Conservation (phyloP, 2,329 filamentous ascomycete species). For the Pleurostoma richardsiae region DNA sequence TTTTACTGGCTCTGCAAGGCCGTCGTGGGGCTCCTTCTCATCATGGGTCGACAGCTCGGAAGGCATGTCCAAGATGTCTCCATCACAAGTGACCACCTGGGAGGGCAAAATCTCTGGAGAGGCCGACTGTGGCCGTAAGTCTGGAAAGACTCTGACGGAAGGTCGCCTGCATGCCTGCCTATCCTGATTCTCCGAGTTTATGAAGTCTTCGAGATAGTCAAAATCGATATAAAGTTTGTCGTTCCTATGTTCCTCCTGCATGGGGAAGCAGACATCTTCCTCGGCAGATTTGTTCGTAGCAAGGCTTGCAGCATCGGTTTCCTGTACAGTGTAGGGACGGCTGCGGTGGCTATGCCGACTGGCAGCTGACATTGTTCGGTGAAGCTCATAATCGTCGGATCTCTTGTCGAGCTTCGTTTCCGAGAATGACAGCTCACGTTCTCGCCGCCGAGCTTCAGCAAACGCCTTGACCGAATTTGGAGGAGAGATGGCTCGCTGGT, state of each 20-base stretch:
- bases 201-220: conserved; percentile 89
- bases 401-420: conserved; percentile 31
- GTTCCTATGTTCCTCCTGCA: conserved; percentile 61
- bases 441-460: conserved; percentile 80
- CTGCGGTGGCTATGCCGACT: conserved; percentile 57
- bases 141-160: conserved; percentile 51
- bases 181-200: conserved; percentile 54
- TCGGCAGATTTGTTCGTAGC: conserved; percentile 68
- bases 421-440: conserved; percentile 62
- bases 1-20: conserved; percentile 19
- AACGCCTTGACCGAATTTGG: conserved; percentile 98
- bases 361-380: conserved; percentile 65
- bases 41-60: conserved; percentile 36
- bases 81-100: conserved; percentile 45
- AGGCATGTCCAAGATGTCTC: conserved; percentile 51
- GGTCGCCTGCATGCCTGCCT: conserved; percentile 42
- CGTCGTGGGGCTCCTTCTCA: conserved; percentile 42
- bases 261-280: conserved; percentile 85
- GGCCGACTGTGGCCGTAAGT: conserved; percentile 44
- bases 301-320: conserved; percentile 53
- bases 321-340: conserved; percentile 54
- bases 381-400: conserved; percentile 49
- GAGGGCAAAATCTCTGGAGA: conserved; percentile 16
- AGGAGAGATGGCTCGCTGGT: conserved; percentile 68
- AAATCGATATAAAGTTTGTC: conserved; percentile 84